Evolutionary conservation across 1,284 basidiomycete genomes (phyloP).

Genomic region (Microbotryum violaceum): DNA sequence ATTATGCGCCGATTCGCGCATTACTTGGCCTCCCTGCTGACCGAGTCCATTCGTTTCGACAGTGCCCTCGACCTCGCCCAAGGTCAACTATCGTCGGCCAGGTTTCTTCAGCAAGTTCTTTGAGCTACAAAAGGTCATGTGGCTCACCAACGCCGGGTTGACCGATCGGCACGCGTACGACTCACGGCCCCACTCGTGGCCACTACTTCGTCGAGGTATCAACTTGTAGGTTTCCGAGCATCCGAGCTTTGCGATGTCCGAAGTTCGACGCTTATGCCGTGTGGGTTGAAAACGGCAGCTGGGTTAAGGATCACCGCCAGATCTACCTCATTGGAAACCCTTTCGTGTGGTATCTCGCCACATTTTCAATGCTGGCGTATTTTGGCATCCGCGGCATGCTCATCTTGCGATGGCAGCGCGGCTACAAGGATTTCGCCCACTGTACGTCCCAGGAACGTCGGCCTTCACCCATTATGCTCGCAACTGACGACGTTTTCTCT

Average conservation of each 20-base stretch:
- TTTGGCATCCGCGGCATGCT: slow-evolving; percentile 63
- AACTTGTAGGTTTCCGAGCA: slow-evolving; percentile 37
- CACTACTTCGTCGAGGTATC: slow-evolving; percentile 80
- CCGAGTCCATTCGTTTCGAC: slow-evolving; percentile 4
- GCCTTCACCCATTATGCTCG: not conserved
- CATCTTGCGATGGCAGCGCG: slow-evolving; percentile 80
- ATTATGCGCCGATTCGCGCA: not conserved
- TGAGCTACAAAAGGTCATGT: slow-evolving; percentile 93
- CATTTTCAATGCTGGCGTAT: slow-evolving; percentile 63
- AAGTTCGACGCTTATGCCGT: not conserved
- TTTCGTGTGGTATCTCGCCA: slow-evolving; percentile 81
- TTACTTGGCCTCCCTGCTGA: not conserved
- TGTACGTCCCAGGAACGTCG: slow-evolving; percentile 50
- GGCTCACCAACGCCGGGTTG: slow-evolving; percentile 91
- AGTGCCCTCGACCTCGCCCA: slow-evolving; percentile 65
- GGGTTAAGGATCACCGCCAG: slow-evolving; percentile 92
- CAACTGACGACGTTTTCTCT: not conserved
- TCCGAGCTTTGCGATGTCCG: not conserved
- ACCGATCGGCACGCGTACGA: slow-evolving; percentile 93
- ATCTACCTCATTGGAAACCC: slow-evolving; percentile 95
- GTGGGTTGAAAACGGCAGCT: slow-evolving; percentile 64
- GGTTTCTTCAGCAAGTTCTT: slow-evolving; percentile 83
- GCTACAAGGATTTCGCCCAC: slow-evolving; percentile 81
- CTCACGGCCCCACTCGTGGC: slow-evolving; percentile 85
- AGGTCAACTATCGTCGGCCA: slow-evolving; percentile 69